Percentiles rank a stretch among this genome's conserved stretches.
Evolutionary conservation across 176 grass and related monocot species (phyloP).

Genomic region (Hsuehochloa calcarea): DNA sequence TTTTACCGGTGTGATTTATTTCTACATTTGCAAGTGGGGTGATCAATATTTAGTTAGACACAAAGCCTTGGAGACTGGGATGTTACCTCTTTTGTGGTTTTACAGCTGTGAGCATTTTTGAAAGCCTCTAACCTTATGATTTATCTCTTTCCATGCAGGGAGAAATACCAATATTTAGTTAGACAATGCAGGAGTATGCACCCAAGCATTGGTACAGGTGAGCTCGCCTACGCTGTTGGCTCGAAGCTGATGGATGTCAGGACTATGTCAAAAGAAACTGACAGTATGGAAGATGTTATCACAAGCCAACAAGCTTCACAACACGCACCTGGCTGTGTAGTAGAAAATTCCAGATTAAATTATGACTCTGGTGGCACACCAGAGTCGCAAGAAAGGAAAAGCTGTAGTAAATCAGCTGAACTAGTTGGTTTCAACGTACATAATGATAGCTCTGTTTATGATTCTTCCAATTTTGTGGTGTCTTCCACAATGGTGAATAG

Average conservation of each 20-base stretch:
- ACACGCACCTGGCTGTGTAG: slow-evolving; percentile 33
- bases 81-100: background rate
- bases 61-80: background rate
- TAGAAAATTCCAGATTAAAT: slow-evolving; percentile 38
- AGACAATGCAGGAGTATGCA: slow-evolving; percentile 85
- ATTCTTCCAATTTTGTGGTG: slow-evolving; percentile 39
- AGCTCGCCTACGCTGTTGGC: slow-evolving; percentile 85
- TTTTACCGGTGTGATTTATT: background rate
- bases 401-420: slow-evolving; percentile 67
- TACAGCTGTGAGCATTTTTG: slow-evolving; percentile 10
- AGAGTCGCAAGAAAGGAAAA: slow-evolving; percentile 42
- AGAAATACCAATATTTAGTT: slow-evolving; percentile 72
- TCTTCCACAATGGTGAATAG: slow-evolving; percentile 45
- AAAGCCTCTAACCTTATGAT: background rate
- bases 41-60: background rate
- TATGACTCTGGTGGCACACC: slow-evolving; percentile 45
- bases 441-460: slow-evolving; percentile 47
- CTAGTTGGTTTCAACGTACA: slow-evolving; percentile 52
- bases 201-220: slow-evolving; percentile 88
- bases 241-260: slow-evolving; percentile 97
- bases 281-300: slow-evolving; percentile 46
- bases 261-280: slow-evolving; percentile 70
- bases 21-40: background rate
- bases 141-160: slow-evolving; percentile 51
- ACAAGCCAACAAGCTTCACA: slow-evolving; percentile 46